Percentiles rank a stretch among this genome's conserved stretches.
Conservation (phyloP, 345 rosid genomes). For the Heritiera littoralis region DNA sequence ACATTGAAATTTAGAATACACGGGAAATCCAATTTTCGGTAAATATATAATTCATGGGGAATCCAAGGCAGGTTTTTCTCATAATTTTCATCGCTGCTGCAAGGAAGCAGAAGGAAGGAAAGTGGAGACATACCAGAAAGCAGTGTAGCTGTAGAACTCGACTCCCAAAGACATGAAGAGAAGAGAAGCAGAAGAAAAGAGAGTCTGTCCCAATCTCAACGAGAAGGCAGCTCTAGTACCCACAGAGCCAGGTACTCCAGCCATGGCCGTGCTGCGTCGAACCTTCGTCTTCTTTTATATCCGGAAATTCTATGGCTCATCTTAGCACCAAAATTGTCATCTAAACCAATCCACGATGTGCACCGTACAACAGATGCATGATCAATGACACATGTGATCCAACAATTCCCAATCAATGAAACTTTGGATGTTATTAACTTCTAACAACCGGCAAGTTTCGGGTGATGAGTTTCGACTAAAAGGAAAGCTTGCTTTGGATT, state of each 20-base stretch:
- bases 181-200: conserved; percentile 78
- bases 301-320: conserved; percentile 7
- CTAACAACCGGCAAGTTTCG: not conserved
- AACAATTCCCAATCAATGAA: not conserved
- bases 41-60: not conserved
- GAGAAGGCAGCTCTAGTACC: conserved; percentile 79
- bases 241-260: conserved; percentile 63
- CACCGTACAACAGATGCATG: not conserved
- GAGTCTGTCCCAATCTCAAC: conserved; percentile 73
- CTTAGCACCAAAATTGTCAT: conserved; percentile 18
- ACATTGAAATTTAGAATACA: not conserved
- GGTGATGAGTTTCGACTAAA: not conserved
- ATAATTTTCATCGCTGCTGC: not conserved
- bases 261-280: conserved; percentile 43
- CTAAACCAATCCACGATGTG: conserved; percentile 5
- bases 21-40: not conserved
- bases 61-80: not conserved
- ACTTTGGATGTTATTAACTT: not conserved
- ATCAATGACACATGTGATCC: not conserved
- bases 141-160: conserved; percentile 81
- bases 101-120: not conserved
- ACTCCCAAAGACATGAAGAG: conserved; percentile 80
- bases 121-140: conserved; percentile 66
- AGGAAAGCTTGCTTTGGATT: not conserved
- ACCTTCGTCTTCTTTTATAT: conserved; percentile 6